Conservation (phyloP, 2,329 filamentous ascomycete genomes). For the Exophiala viscosa region DNA sequence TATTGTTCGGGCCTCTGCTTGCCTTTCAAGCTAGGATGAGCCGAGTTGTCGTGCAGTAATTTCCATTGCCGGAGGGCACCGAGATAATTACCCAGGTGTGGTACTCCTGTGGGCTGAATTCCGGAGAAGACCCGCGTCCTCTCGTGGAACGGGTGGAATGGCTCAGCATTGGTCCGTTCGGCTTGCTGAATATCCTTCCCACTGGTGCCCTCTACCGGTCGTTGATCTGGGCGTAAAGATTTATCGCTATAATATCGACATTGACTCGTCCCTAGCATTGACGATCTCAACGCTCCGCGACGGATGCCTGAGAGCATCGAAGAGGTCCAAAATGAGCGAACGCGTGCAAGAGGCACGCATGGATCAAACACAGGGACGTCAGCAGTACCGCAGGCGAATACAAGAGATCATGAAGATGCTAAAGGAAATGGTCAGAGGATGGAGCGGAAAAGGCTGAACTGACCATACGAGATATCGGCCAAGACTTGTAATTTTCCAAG, state of each 20-base stretch:
- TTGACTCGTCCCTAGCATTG: not conserved
- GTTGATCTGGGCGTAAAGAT: not conserved
- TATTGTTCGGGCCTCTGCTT: slow-evolving; percentile 47
- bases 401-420: too few species aligned
- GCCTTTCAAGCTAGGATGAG: slow-evolving; percentile 40
- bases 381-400: too few species aligned
- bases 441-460: too few species aligned
- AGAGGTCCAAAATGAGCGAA: slow-evolving; percentile 18
- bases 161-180: not conserved
- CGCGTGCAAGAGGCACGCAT: slow-evolving; percentile 13
- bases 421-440: too few species aligned
- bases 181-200: not conserved
- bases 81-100: slow-evolving; percentile 92
- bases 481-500: too few species aligned
- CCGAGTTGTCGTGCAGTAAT: slow-evolving; percentile 66
- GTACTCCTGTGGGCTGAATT: slow-evolving; percentile 92
- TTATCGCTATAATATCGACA: slow-evolving; percentile 7
- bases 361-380: too few species aligned
- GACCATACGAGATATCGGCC: too few species aligned
- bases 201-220: not conserved
- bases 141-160: slow-evolving; percentile 39
- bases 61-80: slow-evolving; percentile 88
- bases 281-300: slow-evolving; percentile 1
- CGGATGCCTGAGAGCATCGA: slow-evolving; percentile 9
- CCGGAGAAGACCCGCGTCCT: slow-evolving; percentile 69